Conservation (phyloP, 1,139 yeast genomes). For the Sugiyamaella sp. region DNA sequence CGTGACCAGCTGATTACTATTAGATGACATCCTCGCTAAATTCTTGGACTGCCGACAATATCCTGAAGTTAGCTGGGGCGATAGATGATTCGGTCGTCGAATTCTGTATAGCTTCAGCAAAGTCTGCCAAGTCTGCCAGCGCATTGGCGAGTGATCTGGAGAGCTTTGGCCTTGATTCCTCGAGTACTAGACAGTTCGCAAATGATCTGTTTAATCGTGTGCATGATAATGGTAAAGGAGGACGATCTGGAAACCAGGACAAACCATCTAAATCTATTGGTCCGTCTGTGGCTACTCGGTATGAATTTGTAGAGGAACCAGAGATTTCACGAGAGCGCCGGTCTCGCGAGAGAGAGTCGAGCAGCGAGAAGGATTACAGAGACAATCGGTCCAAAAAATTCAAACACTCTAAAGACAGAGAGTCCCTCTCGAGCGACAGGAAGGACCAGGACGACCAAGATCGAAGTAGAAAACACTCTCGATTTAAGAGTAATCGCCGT, state of each 20-base stretch:
- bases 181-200: conserved; percentile 31
- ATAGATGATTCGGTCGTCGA: conserved; percentile 39
- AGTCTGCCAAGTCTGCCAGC: conserved; percentile 32
- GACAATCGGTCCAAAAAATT: too few relatives aligned
- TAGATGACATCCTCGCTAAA: conserved; percentile 18
- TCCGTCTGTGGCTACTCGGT: conserved; percentile 20
- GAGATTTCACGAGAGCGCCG: not conserved
- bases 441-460: not conserved
- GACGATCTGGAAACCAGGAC: not conserved
- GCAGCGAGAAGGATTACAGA: not conserved
- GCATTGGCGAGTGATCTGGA: conserved; percentile 33
- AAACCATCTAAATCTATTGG: conserved; percentile 1
- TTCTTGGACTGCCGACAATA: conserved; percentile 37
- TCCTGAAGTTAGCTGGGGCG: conserved; percentile 35
- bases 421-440: not conserved
- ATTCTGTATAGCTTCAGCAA: conserved; percentile 39
- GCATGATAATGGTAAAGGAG: conserved; percentile 24
- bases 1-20: too few relatives aligned
- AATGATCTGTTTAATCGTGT: conserved; percentile 33
- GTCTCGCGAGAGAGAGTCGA: not conserved
- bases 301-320: conserved; percentile 29
- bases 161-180: conserved; percentile 38
- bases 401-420: conserved; percentile 4
- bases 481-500: conserved; percentile 14
- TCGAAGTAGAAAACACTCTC: not conserved